phyloP scores from a whole-genome alignment of 2,329 filamentous ascomycete genomes.

The Penicillium sp. region DNA sequence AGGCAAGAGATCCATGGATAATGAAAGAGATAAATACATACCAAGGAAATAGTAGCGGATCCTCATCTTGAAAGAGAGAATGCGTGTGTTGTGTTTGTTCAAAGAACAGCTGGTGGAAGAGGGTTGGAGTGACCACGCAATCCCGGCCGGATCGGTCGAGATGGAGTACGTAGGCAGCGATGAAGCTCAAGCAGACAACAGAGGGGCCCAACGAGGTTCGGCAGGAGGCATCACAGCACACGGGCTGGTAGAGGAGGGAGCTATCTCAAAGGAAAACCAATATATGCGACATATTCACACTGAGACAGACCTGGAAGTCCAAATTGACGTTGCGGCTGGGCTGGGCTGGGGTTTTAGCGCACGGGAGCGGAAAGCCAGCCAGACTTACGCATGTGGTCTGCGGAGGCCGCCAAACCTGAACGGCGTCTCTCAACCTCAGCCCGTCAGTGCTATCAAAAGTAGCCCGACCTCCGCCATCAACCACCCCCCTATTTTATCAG shows the following conservation, averaged over 20 bases:
- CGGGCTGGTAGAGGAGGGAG: background rate
- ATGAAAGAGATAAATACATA: constrained; percentile 43
- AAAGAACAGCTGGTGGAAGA: background rate
- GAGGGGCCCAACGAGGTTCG: background rate
- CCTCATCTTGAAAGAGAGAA: constrained; percentile 56
- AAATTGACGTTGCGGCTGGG: background rate
- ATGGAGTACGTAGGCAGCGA: background rate
- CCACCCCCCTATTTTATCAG: constrained; percentile 30
- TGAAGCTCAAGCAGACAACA: background rate
- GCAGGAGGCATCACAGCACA: constrained; percentile 5
- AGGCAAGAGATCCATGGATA: too few relatives aligned
- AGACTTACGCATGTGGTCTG: constrained; percentile 31
- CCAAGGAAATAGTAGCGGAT: constrained; percentile 87
- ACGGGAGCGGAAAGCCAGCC: constrained; percentile 16
- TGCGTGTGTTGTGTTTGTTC: too few relatives aligned
- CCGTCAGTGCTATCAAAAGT: constrained; percentile 37
- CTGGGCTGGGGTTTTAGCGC: background rate
- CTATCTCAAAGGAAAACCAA: background rate
- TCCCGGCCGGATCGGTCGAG: background rate
- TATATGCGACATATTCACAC: background rate
- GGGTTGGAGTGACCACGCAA: background rate
- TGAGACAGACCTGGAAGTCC: background rate
- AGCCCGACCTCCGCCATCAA: constrained; percentile 38
- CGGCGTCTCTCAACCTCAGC: constrained; percentile 14
- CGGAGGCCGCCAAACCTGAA: constrained; percentile 10